Evolutionary conservation across 2,329 filamentous ascomycete genomes (phyloP).

Genomic region (Dothistroma pini): DNA sequence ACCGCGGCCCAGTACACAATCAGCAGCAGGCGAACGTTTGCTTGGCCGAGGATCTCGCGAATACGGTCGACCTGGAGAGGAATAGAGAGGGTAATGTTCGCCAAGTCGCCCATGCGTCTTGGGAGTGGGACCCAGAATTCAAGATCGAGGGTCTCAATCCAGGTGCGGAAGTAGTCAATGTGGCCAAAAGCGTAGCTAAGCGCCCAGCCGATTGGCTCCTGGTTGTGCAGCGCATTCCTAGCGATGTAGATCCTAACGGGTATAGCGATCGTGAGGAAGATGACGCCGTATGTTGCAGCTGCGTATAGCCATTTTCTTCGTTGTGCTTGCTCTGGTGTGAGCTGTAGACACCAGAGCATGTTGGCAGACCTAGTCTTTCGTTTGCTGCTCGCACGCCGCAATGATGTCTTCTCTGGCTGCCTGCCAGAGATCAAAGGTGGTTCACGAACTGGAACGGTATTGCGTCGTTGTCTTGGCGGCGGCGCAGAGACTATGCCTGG

Average conservation of each 20-base stretch:
- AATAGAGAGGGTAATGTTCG: conserved; percentile 4
- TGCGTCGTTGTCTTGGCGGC: conserved; percentile 18
- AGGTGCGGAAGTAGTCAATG: conserved; percentile 65
- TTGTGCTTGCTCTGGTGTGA: conserved; percentile 74
- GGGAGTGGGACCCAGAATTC: conserved; percentile 75
- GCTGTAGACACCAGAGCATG: conserved; percentile 68
- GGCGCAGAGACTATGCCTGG: conserved; percentile 9
- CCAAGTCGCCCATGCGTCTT: conserved; percentile 33
- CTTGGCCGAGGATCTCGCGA: conserved; percentile 62
- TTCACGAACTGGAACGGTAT: conserved; percentile 25
- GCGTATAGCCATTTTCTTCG: conserved; percentile 82
- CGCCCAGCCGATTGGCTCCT: conserved; percentile 90
- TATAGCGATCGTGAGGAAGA: conserved; percentile 63
- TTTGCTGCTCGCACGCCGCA: conserved; percentile 2
- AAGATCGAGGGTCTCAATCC: conserved; percentile 65
- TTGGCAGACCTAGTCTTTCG: conserved; percentile 57
- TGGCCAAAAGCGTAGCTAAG: conserved; percentile 86
- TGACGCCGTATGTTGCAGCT: conserved; percentile 66
- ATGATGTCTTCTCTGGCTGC: conserved; percentile 1
- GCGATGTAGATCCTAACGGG: conserved; percentile 69
- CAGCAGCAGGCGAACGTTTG: conserved; percentile 76
- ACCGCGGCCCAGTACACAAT: conserved; percentile 69
- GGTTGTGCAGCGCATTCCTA: conserved; percentile 61
- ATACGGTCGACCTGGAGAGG: conserved; percentile 57
- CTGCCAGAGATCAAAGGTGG: conserved; percentile 7